phyloP scores from a whole-genome alignment of 495 filamentous ascomycete genomes.

The Chaetomium cochliodes region DNA sequence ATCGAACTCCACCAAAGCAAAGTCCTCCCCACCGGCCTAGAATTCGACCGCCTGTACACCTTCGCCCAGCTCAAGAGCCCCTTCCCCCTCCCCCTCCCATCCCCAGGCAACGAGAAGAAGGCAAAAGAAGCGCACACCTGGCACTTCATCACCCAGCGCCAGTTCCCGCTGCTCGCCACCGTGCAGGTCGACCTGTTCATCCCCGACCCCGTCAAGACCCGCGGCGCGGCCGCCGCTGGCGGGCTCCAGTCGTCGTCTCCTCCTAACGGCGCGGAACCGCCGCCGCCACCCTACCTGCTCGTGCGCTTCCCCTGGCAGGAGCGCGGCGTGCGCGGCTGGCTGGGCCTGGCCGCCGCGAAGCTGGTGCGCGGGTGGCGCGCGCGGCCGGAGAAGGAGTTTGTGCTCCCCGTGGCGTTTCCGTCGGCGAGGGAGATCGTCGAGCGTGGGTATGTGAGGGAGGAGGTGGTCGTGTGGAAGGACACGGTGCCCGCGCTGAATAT shows the following conservation, averaged over 20 bases:
- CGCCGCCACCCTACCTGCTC: constrained; percentile 54
- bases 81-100: constrained; percentile 44
- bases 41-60: constrained; percentile 81
- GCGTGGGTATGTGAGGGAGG: constrained; percentile 57
- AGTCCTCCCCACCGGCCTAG: constrained; percentile 68
- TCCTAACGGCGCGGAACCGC: constrained; percentile 37
- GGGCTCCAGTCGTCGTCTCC: no score
- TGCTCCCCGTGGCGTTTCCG: constrained; percentile 65
- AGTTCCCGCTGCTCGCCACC: constrained; percentile 68
- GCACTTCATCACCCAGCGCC: constrained; percentile 77
- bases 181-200: constrained; percentile 77
- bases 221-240: no score
- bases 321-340: constrained; percentile 42
- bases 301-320: constrained; percentile 60
- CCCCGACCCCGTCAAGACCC: constrained; percentile 58
- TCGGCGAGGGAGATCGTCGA: constrained; percentile 50
- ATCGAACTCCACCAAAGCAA: constrained; percentile 69
- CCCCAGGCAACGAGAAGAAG: constrained; percentile 14
- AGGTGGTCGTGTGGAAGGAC: constrained; percentile 81
- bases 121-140: constrained; percentile 59
- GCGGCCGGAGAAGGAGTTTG: constrained; percentile 53
- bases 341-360: constrained; percentile 44
- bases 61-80: constrained; percentile 68
- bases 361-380: constrained; percentile 44
- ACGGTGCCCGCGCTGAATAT: constrained; percentile 60